Evolutionary conservation across 768 basidiomycete genomes (phyloP), one percentile per base, ranked within the genome.

Genomic region (Trametes cingulata): DNA sequence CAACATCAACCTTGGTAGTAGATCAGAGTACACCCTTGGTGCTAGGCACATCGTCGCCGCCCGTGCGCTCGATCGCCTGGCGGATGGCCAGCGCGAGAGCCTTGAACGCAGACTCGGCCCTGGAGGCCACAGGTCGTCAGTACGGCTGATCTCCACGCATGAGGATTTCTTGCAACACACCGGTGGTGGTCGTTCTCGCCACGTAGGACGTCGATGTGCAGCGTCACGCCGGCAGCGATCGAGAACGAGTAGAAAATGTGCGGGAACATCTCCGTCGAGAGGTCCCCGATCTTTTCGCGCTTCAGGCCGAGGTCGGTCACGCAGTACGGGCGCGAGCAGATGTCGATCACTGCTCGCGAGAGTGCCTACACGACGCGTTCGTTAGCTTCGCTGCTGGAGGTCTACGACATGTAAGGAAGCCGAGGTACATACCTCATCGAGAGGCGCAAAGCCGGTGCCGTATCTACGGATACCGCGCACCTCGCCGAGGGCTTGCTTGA

Each of bases 131-230:
- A 29, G 57, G 50, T 25, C 10, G 52, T 40, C 20, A 20, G 5
- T 40, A 39, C 14, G 36, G 54, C 17, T 7, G n/a, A 33, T 27
- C 22, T 15, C 25, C 19, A 17, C 24, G 9, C 17, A 41, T 33
- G 29, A 29, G n/a, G n/a, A n/a, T n/a, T n/a, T n/a, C n/a, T 22
- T 27, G 0, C 25, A 13, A 65, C 86, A 60, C 69, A 95, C 96
- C 91, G 86, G 75, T 98, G 97, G 73, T 99, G 97, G 70, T 99
- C 97, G 75, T 99, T 99, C 68, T 93, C 89, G 41, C 97, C 97
- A 35, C 95, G 82, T 42, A 99, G 79, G 42, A 93, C 94, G 69
- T 99, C 97, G 51, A 98, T 82, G 69, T 98, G 96, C 47, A 99
- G 79, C 2, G 97, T 98, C 20, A 87, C 89, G 7, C 95, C 95